phyloP scores from a whole-genome alignment of 768 basidiomycete genomes.

The Tephrocybe sp. region DNA sequence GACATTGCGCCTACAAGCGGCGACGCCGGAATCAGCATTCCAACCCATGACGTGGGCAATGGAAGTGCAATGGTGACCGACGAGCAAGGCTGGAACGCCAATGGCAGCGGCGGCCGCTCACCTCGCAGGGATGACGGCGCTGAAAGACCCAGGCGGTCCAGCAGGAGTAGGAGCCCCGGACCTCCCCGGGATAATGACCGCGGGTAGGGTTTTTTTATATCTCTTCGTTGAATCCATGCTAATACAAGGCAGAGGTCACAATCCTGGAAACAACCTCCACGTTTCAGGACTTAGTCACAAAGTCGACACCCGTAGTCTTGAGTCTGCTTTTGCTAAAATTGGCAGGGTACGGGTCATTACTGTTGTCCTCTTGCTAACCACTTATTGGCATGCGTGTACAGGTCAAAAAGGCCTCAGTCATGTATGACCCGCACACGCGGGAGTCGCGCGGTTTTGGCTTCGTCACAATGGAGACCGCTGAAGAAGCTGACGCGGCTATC shows the following conservation, averaged over 20 bases:
- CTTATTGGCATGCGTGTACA: too few species aligned
- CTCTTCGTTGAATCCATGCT: not conserved
- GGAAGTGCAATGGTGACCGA: constrained; percentile 47
- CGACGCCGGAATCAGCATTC: constrained; percentile 68
- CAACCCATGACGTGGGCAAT: constrained; percentile 48
- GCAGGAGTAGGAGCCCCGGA: constrained; percentile 77
- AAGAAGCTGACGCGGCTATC: constrained; percentile 92
- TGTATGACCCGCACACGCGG: constrained; percentile 70
- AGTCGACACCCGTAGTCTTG: constrained; percentile 81
- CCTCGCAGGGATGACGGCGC: constrained; percentile 38
- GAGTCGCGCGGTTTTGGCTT: constrained; percentile 78
- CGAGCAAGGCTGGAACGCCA: constrained; percentile 53
- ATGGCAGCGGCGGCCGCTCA: constrained; percentile 35
- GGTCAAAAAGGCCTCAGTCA: constrained; percentile 72
- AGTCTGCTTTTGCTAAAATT: constrained; percentile 83
- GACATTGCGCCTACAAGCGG: constrained; percentile 67
- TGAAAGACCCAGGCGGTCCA: constrained; percentile 61
- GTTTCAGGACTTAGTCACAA: constrained; percentile 57
- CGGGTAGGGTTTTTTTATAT: constrained; percentile 46
- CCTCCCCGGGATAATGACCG: constrained; percentile 44
- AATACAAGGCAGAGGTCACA: constrained; percentile 39
- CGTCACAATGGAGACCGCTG: constrained; percentile 65
- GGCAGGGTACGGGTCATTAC: constrained; percentile 64
- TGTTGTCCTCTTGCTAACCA: not conserved
- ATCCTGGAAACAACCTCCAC: constrained; percentile 66